Evolutionary conservation across 75 land plant genomes (phyloP).

Genomic region (Ceratopteris richardii): DNA sequence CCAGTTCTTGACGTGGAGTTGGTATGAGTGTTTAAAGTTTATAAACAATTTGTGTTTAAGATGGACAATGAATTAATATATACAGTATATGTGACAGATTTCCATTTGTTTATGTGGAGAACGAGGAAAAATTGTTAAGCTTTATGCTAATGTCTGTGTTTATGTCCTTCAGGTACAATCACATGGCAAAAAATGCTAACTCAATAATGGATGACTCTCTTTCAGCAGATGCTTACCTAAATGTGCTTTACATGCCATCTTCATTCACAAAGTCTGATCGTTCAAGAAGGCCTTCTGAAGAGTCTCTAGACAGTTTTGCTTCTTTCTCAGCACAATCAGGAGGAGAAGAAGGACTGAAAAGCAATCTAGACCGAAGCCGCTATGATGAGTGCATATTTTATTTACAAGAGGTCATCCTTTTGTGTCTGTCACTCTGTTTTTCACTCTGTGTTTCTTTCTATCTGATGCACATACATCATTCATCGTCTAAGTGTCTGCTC

Average conservation of each 20-base stretch:
- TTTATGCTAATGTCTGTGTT: too few relatives aligned
- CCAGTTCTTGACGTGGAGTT: too few relatives aligned
- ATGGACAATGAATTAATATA: too few relatives aligned
- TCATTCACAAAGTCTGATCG: slow-evolving; percentile 88
- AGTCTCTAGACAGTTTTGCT: slow-evolving; percentile 37
- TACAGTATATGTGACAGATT: too few relatives aligned
- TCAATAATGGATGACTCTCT: slow-evolving; percentile 94
- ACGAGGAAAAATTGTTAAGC: too few relatives aligned
- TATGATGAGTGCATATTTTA: slow-evolving; percentile 76
- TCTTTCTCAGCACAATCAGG: slow-evolving; percentile 23
- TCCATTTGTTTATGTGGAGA: too few relatives aligned
- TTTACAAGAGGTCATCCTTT: slow-evolving; percentile 76
- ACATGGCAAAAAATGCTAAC: slow-evolving; percentile 93
- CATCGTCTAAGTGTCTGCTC: too few relatives aligned
- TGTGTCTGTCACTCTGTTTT: background rate
- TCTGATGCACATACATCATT: too few relatives aligned
- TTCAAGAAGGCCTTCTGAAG: slow-evolving; percentile 53
- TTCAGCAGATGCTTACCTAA: slow-evolving; percentile 98
- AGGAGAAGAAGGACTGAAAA: slow-evolving; percentile 72
- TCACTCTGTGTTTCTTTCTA: background rate
- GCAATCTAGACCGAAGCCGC: slow-evolving; percentile 69
- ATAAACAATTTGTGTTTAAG: too few relatives aligned
- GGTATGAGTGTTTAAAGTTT: too few relatives aligned
- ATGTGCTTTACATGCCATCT: slow-evolving; percentile 90
- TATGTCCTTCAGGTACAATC: slow-evolving; percentile 70